Evolutionary conservation across 2,329 filamentous ascomycete species (phyloP).

Genomic region (Botryosphaeria agaves): DNA sequence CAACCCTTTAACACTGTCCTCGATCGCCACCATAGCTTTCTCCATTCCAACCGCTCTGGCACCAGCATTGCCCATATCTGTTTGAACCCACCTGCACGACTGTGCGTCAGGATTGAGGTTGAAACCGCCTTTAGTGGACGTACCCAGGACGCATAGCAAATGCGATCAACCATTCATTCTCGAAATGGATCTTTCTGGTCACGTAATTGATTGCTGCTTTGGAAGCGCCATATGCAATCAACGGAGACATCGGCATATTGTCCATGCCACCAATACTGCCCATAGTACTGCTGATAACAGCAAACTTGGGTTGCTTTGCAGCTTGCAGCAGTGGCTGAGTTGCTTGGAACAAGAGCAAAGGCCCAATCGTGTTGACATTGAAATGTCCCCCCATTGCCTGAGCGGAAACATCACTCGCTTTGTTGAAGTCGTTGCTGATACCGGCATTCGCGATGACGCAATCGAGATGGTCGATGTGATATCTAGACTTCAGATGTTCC

Average conservation of each 20-base stretch:
- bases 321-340: constrained; percentile 20
- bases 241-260: constrained; percentile 10
- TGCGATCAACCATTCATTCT: constrained; percentile 9
- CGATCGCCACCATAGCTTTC: constrained; percentile 17
- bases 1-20: constrained; percentile 18
- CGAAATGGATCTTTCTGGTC: constrained; percentile 18
- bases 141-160: constrained; percentile 17
- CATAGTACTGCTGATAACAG: constrained; percentile 12
- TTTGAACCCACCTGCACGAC: constrained; percentile 17
- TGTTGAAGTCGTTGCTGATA: constrained; percentile 4
- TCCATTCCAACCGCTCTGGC: constrained; percentile 15
- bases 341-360: constrained; percentile 28
- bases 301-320: constrained; percentile 18
- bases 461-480: constrained; percentile 10
- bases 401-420: constrained; percentile 9
- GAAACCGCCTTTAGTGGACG: constrained; percentile 3
- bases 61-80: constrained; percentile 22
- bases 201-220: constrained; percentile 25
- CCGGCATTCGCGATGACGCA: constrained; percentile 8
- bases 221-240: constrained; percentile 24
- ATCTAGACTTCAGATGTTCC: constrained; percentile 10
- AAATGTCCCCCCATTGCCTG: constrained; percentile 13
- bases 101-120: background rate
- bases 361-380: constrained; percentile 18
- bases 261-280: constrained; percentile 5